Evolutionary conservation across 345 rosid species (phyloP).

Genomic region (Erysimum cheiranthoides): DNA sequence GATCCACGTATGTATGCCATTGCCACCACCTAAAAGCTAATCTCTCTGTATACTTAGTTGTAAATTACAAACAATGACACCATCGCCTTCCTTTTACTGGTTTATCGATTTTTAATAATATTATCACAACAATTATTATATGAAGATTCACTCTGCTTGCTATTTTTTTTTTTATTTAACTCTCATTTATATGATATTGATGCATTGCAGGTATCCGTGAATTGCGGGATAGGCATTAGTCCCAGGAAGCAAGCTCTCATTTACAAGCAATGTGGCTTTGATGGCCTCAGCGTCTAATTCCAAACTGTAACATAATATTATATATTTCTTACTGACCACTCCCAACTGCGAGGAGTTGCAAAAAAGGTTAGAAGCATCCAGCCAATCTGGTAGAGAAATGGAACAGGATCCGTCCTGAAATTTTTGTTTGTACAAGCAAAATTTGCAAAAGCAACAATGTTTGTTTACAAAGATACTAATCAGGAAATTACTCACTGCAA

Average conservation of each 20-base stretch:
- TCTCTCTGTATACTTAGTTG: not conserved
- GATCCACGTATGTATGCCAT: conserved; percentile 37
- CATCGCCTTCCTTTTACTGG: conserved; percentile 5
- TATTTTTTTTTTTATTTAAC: not conserved
- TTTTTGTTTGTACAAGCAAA: conserved; percentile 36
- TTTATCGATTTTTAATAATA: not conserved
- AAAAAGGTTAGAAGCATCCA: conserved; percentile 29
- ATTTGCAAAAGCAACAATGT: conserved; percentile 16
- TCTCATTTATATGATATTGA: not conserved
- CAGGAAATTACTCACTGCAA: conserved; percentile 15
- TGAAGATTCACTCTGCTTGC: not conserved
- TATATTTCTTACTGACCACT: conserved; percentile 36
- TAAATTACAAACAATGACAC: not conserved
- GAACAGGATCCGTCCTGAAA: conserved; percentile 21
- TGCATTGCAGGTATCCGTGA: conserved; percentile 79
- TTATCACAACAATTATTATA: not conserved
- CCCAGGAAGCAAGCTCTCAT: conserved; percentile 92
- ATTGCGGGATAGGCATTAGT: conserved; percentile 89
- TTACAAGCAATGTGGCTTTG: conserved; percentile 97
- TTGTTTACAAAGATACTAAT: conserved; percentile 31
- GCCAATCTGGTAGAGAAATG: conserved; percentile 33
- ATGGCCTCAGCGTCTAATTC: conserved; percentile 75
- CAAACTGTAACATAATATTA: conserved; percentile 34
- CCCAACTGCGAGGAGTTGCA: conserved; percentile 26
- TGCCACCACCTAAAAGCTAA: conserved; percentile 13